These are phyloP conservation scores for Solanum okadae DNA, from an alignment of 257 asterid species.

Conservation along the genomic window DNA sequence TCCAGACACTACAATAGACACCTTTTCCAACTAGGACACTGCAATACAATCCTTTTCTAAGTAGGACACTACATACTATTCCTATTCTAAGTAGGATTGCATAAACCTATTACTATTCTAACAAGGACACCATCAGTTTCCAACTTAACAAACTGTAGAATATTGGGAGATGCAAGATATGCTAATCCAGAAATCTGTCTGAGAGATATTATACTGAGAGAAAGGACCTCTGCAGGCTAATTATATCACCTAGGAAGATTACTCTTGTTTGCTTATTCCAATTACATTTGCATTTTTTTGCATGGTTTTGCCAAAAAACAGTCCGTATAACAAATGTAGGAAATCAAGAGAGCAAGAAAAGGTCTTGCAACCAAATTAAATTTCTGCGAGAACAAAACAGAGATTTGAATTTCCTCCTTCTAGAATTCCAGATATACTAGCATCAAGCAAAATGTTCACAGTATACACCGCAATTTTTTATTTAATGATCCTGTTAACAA, in stretches of 20 bases:
- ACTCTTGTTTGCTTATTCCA: neutral
- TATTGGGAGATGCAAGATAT: neutral
- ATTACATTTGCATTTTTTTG: neutral
- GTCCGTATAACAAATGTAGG: neutral
- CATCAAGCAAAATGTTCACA: neutral
- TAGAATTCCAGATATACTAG: neutral
- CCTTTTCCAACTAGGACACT: too few relatives aligned
- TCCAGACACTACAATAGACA: too few relatives aligned
- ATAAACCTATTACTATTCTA: too few relatives aligned
- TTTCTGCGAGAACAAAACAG: neutral
- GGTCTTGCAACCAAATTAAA: neutral
- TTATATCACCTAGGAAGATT: slow-evolving; percentile 31
- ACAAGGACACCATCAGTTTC: neutral
- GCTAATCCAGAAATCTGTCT: neutral
- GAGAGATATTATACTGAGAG: neutral
- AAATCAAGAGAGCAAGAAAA: neutral
- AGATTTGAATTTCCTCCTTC: neutral
- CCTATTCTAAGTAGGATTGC: too few relatives aligned
- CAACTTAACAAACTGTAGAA: neutral
- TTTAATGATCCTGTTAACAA: neutral
- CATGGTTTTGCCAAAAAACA: neutral
- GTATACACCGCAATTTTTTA: neutral
- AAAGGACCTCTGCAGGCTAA: slow-evolving; percentile 75
- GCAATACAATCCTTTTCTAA: too few relatives aligned
- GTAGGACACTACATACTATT: too few relatives aligned